phyloP scores from a whole-genome alignment of 176 grass and related monocot genomes.

The Hsuehochloa calcarea region DNA sequence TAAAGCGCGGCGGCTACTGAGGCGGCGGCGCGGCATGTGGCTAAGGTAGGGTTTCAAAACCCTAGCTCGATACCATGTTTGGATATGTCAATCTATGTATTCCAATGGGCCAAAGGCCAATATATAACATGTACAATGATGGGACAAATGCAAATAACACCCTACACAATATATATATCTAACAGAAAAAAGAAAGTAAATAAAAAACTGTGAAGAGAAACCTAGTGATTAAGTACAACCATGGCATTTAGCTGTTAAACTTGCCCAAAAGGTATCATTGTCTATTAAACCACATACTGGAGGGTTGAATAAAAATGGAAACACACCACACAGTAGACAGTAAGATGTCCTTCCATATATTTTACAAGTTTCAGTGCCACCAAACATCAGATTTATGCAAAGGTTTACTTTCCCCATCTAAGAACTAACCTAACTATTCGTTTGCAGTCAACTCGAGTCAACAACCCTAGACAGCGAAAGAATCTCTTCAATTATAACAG shows the following conservation, averaged over 20 bases:
- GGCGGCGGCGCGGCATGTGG: too few relatives aligned
- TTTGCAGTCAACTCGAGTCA: slow-evolving; percentile 7
- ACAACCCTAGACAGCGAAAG: neutral
- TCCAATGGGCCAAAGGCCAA: too few relatives aligned
- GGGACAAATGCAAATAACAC: too few relatives aligned
- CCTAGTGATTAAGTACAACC: neutral
- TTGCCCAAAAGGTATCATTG: neutral
- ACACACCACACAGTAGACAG: neutral
- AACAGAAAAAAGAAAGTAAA: neutral
- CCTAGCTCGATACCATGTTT: too few relatives aligned
- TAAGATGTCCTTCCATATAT: neutral
- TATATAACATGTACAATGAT: too few relatives aligned
- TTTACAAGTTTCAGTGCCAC: neutral
- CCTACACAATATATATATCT: too few relatives aligned
- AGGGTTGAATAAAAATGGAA: neutral
- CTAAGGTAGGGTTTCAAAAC: too few relatives aligned
- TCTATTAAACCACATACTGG: neutral
- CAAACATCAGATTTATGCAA: neutral
- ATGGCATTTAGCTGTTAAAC: neutral
- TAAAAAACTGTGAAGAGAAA: neutral
- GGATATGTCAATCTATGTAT: too few relatives aligned
- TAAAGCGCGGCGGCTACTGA: too few relatives aligned
- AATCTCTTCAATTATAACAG: neutral
- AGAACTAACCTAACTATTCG: neutral
- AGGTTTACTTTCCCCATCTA: neutral